Conservation (phyloP, 2,329 filamentous ascomycete species). For the Dactylellina haptotyla region DNA sequence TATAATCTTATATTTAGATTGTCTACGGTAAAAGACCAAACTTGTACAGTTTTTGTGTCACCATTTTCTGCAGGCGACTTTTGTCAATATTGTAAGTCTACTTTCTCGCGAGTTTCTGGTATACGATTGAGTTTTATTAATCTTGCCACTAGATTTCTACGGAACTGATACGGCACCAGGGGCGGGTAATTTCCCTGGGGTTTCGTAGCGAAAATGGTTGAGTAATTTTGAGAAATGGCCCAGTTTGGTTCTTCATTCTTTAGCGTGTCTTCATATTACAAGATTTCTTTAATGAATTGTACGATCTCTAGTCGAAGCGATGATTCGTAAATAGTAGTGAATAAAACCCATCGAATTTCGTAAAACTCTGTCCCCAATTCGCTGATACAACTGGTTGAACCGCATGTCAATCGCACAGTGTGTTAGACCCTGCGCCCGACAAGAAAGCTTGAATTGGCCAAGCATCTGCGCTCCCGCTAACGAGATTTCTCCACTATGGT, state of each 20-base stretch:
- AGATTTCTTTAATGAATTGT: no score
- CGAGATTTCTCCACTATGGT: no score
- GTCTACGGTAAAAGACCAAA: background rate
- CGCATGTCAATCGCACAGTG: no score
- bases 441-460: no score
- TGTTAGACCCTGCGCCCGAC: no score
- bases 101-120: background rate
- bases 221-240: background rate
- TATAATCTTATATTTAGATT: background rate
- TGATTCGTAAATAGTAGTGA: no score
- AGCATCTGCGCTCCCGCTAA: no score
- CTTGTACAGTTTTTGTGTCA: background rate
- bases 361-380: no score
- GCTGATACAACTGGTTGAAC: no score
- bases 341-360: no score
- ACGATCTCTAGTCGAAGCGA: no score
- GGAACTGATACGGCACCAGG: background rate
- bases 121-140: background rate
- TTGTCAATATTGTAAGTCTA: slow-evolving; percentile 8
- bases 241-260: background rate
- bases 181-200: background rate
- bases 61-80: background rate
- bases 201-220: background rate
- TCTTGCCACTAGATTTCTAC: background rate
- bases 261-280: no score